Percentiles rank a stretch among this genome's conserved stretches.
Conservation (phyloP, 2,329 filamentous ascomycete genomes). For the Didymella lethalis region DNA sequence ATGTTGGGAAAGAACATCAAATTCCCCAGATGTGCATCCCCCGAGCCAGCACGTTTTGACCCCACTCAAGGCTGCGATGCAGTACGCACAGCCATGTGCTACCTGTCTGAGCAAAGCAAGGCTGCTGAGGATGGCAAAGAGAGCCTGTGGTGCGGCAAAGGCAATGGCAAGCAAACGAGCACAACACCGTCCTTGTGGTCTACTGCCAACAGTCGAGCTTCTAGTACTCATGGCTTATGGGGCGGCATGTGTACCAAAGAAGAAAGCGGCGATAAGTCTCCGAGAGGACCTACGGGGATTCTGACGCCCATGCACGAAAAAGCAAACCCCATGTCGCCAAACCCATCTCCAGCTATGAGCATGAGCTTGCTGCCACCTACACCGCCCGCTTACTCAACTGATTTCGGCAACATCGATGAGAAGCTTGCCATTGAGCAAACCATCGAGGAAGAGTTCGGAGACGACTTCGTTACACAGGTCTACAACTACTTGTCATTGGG, state of each 20-base stretch:
- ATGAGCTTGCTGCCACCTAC: slow-evolving; percentile 47
- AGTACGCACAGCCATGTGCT: slow-evolving; percentile 58
- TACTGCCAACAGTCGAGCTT: slow-evolving; percentile 54
- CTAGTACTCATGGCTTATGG: slow-evolving; percentile 74
- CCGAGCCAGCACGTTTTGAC: slow-evolving; percentile 84
- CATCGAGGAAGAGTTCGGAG: slow-evolving; percentile 74
- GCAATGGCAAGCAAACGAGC: slow-evolving; percentile 41
- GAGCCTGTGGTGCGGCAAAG: slow-evolving; percentile 66
- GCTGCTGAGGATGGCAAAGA: slow-evolving; percentile 56
- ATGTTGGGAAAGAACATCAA: slow-evolving; percentile 85
- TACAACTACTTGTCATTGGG: slow-evolving; percentile 96
- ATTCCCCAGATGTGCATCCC: slow-evolving; percentile 83
- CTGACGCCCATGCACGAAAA: slow-evolving; percentile 57
- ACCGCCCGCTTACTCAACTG: slow-evolving; percentile 46
- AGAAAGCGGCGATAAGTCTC: slow-evolving; percentile 49
- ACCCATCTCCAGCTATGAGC: slow-evolving; percentile 45
- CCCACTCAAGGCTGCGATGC: slow-evolving; percentile 70
- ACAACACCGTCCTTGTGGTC: slow-evolving; percentile 49
- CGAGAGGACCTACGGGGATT: slow-evolving; percentile 57
- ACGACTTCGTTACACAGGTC: slow-evolving; percentile 90
- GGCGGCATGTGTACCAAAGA: slow-evolving; percentile 69
- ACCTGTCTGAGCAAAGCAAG: slow-evolving; percentile 59
- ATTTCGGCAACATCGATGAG: slow-evolving; percentile 54
- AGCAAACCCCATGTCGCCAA: slow-evolving; percentile 54
- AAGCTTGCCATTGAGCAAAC: slow-evolving; percentile 55